phyloP scores from a whole-genome alignment of 805 yeast genomes.

The Metschnikowia orientalis region DNA sequence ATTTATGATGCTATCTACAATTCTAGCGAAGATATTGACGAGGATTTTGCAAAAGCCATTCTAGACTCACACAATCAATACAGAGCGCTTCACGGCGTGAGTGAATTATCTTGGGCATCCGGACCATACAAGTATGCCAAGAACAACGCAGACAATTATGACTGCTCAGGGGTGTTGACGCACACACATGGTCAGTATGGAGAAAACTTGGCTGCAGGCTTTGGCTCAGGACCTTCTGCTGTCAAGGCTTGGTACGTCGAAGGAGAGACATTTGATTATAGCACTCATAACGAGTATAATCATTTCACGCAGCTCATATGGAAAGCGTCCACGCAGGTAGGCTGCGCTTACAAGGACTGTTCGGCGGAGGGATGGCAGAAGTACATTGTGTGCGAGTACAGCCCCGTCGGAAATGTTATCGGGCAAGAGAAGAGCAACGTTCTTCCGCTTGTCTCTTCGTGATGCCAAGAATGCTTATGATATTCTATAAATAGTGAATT shows the following conservation, averaged over 20 bases:
- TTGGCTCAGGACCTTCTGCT: conserved; percentile 27
- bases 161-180: conserved; percentile 32
- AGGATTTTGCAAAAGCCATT: conserved; percentile 26
- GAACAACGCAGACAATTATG: conserved; percentile 32
- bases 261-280: conserved; percentile 27
- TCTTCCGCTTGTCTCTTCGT: conserved; percentile 17
- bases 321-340: conserved; percentile 27
- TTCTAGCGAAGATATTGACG: conserved; percentile 23
- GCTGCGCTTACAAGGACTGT: conserved; percentile 33
- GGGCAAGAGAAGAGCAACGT: conserved; percentile 28
- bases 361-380: conserved; percentile 28
- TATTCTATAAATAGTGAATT: no score
- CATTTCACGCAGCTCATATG: conserved; percentile 32
- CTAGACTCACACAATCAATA: conserved; percentile 32
- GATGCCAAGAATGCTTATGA: no score
- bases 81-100: conserved; percentile 29
- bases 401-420: conserved; percentile 34
- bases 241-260: conserved; percentile 40
- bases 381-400: conserved; percentile 32
- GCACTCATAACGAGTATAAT: conserved; percentile 24
- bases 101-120: conserved; percentile 28
- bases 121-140: conserved; percentile 33
- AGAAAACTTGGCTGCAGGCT: conserved; percentile 40
- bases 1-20: conserved; percentile 19
- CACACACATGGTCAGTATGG: conserved; percentile 40